These are phyloP conservation scores for Globisporangium polare DNA, from an alignment of 352 stramenopile genomes.

Conservation along the genomic window DNA sequence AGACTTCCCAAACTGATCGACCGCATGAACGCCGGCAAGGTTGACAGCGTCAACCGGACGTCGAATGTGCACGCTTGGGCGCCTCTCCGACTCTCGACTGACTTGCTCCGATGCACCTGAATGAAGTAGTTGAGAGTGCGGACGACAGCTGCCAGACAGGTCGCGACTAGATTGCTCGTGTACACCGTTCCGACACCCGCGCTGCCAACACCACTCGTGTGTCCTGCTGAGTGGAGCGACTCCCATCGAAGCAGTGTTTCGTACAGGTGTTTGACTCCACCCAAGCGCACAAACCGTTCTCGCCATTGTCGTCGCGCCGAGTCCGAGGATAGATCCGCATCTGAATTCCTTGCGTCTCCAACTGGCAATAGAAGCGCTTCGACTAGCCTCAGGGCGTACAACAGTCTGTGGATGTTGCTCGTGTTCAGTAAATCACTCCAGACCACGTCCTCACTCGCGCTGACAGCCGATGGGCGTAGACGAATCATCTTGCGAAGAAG, in stretches of 20 bases:
- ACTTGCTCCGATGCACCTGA: conserved; percentile 13
- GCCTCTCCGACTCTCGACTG: neutral
- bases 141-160: conserved; percentile 51
- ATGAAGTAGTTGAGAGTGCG: conserved; percentile 44
- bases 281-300: conserved; percentile 70
- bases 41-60: conserved; percentile 22
- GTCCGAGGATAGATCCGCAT: conserved; percentile 17
- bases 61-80: conserved; percentile 22
- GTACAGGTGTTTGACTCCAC: conserved; percentile 44
- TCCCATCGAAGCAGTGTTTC: conserved; percentile 30
- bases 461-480: conserved; percentile 23
- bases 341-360: neutral
- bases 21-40: conserved; percentile 31
- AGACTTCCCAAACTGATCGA: conserved; percentile 15
- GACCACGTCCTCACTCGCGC: conserved; percentile 16
- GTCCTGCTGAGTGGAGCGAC: neutral
- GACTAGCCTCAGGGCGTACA: conserved; percentile 66
- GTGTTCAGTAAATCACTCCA: conserved; percentile 50
- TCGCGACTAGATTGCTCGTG: conserved; percentile 30
- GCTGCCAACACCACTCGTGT: neutral
- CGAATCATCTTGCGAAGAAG: conserved; percentile 64
- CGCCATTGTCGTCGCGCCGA: conserved; percentile 63
- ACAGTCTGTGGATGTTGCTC: conserved; percentile 43
- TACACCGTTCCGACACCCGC: conserved; percentile 18
- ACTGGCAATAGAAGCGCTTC: conserved; percentile 61